Percentiles rank a stretch among this genome's conserved stretches.
Evolutionary conservation across 1,284 basidiomycete species (phyloP).

Genomic region (Tranzscheliella williamsii): DNA sequence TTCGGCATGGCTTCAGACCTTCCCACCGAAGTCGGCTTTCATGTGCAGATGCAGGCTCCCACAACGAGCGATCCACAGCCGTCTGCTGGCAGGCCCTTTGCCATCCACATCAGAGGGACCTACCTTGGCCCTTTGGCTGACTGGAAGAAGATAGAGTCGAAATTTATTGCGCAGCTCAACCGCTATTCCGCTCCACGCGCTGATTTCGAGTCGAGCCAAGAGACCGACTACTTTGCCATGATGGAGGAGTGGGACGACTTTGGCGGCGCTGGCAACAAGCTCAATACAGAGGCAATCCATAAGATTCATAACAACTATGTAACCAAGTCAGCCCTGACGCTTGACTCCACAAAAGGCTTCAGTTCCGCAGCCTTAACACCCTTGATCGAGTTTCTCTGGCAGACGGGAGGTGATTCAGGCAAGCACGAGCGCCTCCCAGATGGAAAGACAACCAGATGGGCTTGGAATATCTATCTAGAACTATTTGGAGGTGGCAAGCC

Average conservation of each 20-base stretch:
- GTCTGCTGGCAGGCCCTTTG: constrained; percentile 4
- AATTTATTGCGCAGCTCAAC: constrained; percentile 15
- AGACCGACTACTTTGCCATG: constrained; percentile 32
- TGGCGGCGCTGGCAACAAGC: constrained; percentile 41
- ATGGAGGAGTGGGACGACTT: constrained; percentile 57
- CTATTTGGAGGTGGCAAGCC: constrained; percentile 43
- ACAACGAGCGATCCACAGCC: constrained; percentile 13
- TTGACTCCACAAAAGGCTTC: constrained; percentile 20
- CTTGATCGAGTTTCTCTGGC: constrained; percentile 36
- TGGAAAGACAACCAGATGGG: constrained; percentile 22
- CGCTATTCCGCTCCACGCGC: constrained; percentile 22
- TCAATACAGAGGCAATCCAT: constrained; percentile 45
- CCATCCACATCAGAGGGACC: constrained; percentile 41
- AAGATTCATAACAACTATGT: constrained; percentile 52
- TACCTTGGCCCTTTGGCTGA: constrained; percentile 19
- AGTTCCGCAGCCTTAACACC: constrained; percentile 2
- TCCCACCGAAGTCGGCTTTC: constrained; percentile 38
- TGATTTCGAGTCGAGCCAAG: constrained; percentile 2
- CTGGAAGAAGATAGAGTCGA: constrained; percentile 4
- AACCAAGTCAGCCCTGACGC: constrained; percentile 42
- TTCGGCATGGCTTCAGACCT: constrained; percentile 18
- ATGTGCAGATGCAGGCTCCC: constrained; percentile 39
- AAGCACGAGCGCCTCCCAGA: constrained; percentile 11
- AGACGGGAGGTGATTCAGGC: constrained; percentile 14
- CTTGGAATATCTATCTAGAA: constrained; percentile 56